Evolutionary conservation across 352 stramenopile genomes (phyloP).

Genomic region (Phytopythium mirpurense): DNA sequence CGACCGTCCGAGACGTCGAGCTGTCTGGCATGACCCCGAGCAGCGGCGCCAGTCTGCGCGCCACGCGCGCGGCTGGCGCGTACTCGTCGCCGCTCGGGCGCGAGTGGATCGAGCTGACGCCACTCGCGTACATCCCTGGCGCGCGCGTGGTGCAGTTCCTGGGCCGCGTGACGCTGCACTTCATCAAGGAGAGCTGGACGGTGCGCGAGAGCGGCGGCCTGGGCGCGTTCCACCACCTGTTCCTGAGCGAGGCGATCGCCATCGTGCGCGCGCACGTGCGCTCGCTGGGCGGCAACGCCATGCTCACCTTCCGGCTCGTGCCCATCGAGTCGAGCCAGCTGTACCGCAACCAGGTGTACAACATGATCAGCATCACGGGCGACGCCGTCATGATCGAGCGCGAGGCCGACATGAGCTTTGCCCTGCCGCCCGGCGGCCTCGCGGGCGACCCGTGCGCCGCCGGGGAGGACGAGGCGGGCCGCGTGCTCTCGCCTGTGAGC

Average conservation of each 20-base stretch:
- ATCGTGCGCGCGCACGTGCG: slow-evolving; percentile 83
- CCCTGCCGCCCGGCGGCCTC: slow-evolving; percentile 23
- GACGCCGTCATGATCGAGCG: slow-evolving; percentile 80
- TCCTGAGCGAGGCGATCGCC: slow-evolving; percentile 82
- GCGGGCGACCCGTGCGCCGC: slow-evolving; percentile 21
- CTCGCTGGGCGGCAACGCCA: slow-evolving; percentile 78
- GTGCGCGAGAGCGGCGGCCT: slow-evolving; percentile 83
- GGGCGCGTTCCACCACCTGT: slow-evolving; percentile 84
- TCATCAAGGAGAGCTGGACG: slow-evolving; percentile 89
- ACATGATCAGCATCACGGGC: slow-evolving; percentile 89
- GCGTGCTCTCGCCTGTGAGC: not conserved
- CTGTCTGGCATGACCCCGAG: slow-evolving; percentile 18
- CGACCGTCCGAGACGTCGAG: slow-evolving; percentile 29
- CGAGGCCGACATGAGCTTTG: slow-evolving; percentile 30
- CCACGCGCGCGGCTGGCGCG: not conserved
- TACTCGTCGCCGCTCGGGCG: slow-evolving; percentile 28
- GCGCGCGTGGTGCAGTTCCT: slow-evolving; percentile 73
- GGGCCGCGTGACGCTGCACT: slow-evolving; percentile 84
- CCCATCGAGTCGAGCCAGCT: slow-evolving; percentile 86
- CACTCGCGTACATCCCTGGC: slow-evolving; percentile 69
- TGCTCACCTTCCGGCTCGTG: slow-evolving; percentile 83
- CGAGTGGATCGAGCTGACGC: slow-evolving; percentile 84
- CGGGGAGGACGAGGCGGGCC: slow-evolving; percentile 16
- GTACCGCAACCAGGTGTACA: slow-evolving; percentile 89
- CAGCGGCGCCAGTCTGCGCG: not conserved